A percentile compares a stretch with the other conserved stretches of the same genome.
Conservation (phyloP, 495 filamentous ascomycete species). For the Evansstolkia leycettana region DNA sequence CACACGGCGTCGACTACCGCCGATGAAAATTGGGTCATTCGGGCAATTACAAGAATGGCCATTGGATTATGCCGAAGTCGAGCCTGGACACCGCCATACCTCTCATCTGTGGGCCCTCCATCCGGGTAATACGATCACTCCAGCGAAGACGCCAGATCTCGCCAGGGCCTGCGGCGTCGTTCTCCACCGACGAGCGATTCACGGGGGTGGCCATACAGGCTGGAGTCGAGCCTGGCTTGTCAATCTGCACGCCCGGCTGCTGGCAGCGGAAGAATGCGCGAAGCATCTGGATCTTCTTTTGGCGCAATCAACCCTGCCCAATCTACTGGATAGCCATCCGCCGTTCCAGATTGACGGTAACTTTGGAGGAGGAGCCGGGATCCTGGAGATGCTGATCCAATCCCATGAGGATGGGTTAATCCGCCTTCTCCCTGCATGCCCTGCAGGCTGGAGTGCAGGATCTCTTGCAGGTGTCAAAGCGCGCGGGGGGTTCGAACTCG, state of each 20-base stretch:
- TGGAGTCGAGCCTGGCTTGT: slow-evolving; percentile 38
- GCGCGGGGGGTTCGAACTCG: slow-evolving; percentile 28
- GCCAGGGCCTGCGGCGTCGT: slow-evolving; percentile 25
- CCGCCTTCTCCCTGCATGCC: slow-evolving; percentile 32
- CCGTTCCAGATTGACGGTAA: slow-evolving; percentile 43
- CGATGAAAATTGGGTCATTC: slow-evolving; percentile 20
- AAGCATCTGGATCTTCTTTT: slow-evolving; percentile 25
- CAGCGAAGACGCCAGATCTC: slow-evolving; percentile 11
- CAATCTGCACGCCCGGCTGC: slow-evolving; percentile 22
- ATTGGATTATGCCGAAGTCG: slow-evolving; percentile 29
- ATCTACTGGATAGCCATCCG: slow-evolving; percentile 31
- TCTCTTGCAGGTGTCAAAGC: slow-evolving; percentile 25
- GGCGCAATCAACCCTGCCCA: slow-evolving; percentile 24
- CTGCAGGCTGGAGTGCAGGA: slow-evolving; percentile 20
- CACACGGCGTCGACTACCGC: slow-evolving; percentile 14
- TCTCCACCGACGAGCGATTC: slow-evolving; percentile 21
- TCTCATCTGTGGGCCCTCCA: slow-evolving; percentile 34
- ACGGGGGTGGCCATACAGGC: slow-evolving; percentile 35
- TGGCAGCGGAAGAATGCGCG: slow-evolving; percentile 19
- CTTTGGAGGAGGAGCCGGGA: slow-evolving; percentile 34
- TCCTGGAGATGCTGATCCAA: slow-evolving; percentile 40
- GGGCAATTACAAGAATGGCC: slow-evolving; percentile 39
- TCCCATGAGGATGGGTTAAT: slow-evolving; percentile 31
- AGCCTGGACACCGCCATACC: slow-evolving; percentile 38
- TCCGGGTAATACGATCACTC: slow-evolving; percentile 17